These are phyloP conservation scores for Cyclotella sp. DNA, from an alignment of 108 stramenopile genomes.

Conservation along the genomic window DNA sequence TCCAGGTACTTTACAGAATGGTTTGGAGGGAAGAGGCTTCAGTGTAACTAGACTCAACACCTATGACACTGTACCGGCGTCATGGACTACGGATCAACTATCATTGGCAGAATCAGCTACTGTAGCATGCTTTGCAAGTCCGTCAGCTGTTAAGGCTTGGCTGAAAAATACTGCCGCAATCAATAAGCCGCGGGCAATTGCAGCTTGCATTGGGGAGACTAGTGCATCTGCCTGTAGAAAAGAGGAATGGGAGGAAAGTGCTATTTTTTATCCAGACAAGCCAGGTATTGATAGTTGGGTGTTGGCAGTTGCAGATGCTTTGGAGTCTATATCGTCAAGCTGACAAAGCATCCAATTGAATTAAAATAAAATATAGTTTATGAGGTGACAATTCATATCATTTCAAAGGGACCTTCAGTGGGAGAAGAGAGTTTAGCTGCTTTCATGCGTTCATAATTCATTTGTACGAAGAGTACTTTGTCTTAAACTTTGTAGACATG, in stretches of 20 bases:
- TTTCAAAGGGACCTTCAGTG: no score
- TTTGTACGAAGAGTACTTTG: no score
- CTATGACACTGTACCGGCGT: slow-evolving; percentile 84
- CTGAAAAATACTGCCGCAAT: slow-evolving; percentile 65
- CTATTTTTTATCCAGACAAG: slow-evolving; percentile 82
- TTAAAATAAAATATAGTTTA: neutral
- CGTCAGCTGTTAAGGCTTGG: slow-evolving; percentile 87
- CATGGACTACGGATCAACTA: slow-evolving; percentile 63
- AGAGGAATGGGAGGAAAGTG: slow-evolving; percentile 60
- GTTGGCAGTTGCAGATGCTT: slow-evolving; percentile 43
- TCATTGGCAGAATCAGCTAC: slow-evolving; percentile 47
- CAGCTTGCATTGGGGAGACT: slow-evolving; percentile 89
- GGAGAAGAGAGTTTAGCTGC: no score
- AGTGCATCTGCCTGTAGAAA: slow-evolving; percentile 75
- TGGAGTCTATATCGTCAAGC: slow-evolving; percentile 16
- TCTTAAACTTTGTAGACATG: no score
- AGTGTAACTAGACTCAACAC: slow-evolving; percentile 76
- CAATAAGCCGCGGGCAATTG: slow-evolving; percentile 52
- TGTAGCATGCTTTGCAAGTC: slow-evolving; percentile 85
- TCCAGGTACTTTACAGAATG: slow-evolving; percentile 66
- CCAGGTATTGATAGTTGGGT: slow-evolving; percentile 88
- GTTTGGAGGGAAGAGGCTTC: slow-evolving; percentile 67
- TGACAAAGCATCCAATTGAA: neutral
- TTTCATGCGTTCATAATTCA: no score
- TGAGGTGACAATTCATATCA: no score